Conservation (phyloP, 2,329 filamentous ascomycete genomes). For the Calonectria hawksworthii region DNA sequence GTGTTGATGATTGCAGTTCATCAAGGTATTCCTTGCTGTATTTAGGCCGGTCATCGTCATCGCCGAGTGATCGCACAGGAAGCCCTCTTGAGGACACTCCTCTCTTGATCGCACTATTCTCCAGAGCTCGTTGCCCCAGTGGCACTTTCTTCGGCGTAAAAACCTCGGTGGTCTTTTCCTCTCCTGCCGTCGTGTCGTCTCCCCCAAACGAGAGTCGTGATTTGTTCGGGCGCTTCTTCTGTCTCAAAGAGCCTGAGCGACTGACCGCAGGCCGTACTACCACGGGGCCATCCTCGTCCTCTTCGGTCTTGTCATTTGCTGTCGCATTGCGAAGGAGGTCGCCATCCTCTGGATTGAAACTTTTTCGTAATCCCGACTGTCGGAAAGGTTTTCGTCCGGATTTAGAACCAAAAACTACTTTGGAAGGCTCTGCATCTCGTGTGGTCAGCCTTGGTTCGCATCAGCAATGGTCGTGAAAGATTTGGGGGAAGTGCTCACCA, state of each 20-base stretch:
- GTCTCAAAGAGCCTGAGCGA: constrained; percentile 64
- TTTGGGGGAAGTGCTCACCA: constrained; percentile 52
- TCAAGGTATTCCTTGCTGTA: constrained; percentile 91
- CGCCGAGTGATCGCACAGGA: constrained; percentile 68
- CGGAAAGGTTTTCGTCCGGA: constrained; percentile 66
- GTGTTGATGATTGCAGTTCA: constrained; percentile 88
- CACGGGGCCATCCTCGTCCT: constrained; percentile 61
- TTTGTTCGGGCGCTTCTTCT: constrained; percentile 75
- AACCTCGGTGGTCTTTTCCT: constrained; percentile 63
- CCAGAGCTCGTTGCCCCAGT: constrained; percentile 74
- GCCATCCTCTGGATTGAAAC: constrained; percentile 63
- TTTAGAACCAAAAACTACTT: constrained; percentile 58
- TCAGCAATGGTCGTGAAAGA: constrained; percentile 49
- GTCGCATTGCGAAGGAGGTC: constrained; percentile 40
- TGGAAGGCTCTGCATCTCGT: constrained; percentile 48
- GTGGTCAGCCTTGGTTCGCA: constrained; percentile 53
- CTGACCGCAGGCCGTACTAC: constrained; percentile 64
- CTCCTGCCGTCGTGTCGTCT: constrained; percentile 64
- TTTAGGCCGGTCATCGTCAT: constrained; percentile 78
- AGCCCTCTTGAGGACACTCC: constrained; percentile 62
- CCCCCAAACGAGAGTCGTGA: constrained; percentile 84
- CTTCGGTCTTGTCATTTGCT: constrained; percentile 53
- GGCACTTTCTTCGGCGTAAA: constrained; percentile 77
- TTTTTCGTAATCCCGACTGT: constrained; percentile 71
- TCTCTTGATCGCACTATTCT: constrained; percentile 75